Percentiles rank a stretch among this genome's conserved stretches.
Evolutionary conservation across 768 basidiomycete genomes (phyloP).

Genomic region (Gymnopilus dilepis): DNA sequence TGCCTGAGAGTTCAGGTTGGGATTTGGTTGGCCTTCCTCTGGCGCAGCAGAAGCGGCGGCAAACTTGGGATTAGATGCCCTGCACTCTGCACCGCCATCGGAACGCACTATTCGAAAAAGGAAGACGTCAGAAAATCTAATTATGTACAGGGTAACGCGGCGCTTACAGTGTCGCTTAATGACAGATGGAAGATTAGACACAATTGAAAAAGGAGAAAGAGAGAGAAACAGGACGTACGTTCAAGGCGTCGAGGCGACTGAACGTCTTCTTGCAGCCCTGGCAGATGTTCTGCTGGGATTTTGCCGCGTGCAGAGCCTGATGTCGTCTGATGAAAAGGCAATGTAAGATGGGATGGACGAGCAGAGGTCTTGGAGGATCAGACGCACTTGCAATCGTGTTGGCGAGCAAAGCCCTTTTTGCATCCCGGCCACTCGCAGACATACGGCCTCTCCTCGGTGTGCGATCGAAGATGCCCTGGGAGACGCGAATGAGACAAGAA

Average conservation of each 20-base stretch:
- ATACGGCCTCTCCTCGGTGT: slow-evolving; percentile 95
- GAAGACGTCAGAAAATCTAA: slow-evolving; percentile 30
- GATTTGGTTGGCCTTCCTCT: slow-evolving; percentile 18
- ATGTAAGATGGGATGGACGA: slow-evolving; percentile 12
- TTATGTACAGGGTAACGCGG: slow-evolving; percentile 23
- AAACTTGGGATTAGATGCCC: slow-evolving; percentile 50
- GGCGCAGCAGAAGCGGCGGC: slow-evolving; percentile 21
- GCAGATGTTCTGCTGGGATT: slow-evolving; percentile 85
- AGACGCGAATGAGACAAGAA: slow-evolving; percentile 15
- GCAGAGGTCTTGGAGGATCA: slow-evolving; percentile 4
- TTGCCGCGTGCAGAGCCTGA: slow-evolving; percentile 86
- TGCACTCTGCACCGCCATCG: slow-evolving; percentile 83
- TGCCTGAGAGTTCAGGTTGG: not conserved
- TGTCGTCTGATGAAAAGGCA: slow-evolving; percentile 63
- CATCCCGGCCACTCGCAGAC: slow-evolving; percentile 94
- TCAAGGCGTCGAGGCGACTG: slow-evolving; percentile 91
- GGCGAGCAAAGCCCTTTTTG: slow-evolving; percentile 92
- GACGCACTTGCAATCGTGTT: slow-evolving; percentile 96
- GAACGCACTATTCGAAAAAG: slow-evolving; percentile 66
- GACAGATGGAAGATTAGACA: slow-evolving; percentile 22
- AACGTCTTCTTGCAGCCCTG: slow-evolving; percentile 95
- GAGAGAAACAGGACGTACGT: slow-evolving; percentile 62
- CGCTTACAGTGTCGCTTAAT: slow-evolving; percentile 77
- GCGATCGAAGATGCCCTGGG: slow-evolving; percentile 89
- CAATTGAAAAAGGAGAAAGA: slow-evolving; percentile 9